A percentile compares a stretch with the other conserved stretches of the same genome.
Conservation (phyloP, 2,329 filamentous ascomycete genomes). For the Thielaviopsis populi region DNA sequence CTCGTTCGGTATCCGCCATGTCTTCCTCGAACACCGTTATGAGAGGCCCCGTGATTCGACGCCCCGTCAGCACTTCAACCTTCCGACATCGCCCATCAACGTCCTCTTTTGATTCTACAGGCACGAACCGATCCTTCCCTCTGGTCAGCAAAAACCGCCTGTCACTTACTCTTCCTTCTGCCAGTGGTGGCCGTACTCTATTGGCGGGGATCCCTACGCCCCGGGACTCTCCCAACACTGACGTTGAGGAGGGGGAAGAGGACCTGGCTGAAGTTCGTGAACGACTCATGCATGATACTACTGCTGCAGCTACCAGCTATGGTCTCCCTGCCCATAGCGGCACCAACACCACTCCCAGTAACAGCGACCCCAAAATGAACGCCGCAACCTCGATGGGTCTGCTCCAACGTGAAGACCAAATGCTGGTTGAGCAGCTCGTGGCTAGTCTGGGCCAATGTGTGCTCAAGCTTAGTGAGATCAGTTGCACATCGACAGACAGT, state of each 20-base stretch:
- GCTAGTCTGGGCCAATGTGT: conserved; percentile 46
- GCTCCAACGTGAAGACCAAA: conserved; percentile 41
- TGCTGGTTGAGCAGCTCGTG: conserved; percentile 44
- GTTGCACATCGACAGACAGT: conserved; percentile 40
- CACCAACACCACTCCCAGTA: conserved; percentile 32
- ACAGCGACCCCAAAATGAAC: conserved; percentile 20
- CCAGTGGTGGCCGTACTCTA: neutral
- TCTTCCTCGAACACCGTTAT: conserved; percentile 11
- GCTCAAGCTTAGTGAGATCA: conserved; percentile 39
- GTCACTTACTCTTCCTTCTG: conserved; percentile 19
- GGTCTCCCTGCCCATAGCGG: neutral
- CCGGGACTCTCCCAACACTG: conserved; percentile 34
- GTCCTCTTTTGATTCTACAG: conserved; percentile 42
- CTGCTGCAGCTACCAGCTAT: neutral
- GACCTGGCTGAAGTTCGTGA: conserved; percentile 22
- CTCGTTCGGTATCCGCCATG: conserved; percentile 14
- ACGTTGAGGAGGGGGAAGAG: conserved; percentile 34
- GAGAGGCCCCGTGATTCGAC: conserved; percentile 24
- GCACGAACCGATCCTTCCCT: conserved; percentile 47
- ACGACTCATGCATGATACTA: conserved; percentile 6
- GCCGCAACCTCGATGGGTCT: conserved; percentile 29
- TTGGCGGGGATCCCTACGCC: conserved; percentile 33
- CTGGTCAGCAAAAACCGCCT: conserved; percentile 35
- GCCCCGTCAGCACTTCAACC: conserved; percentile 28
- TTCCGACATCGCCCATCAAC: conserved; percentile 38